A percentile compares a stretch with the other conserved stretches of the same genome.
phyloP scores from a whole-genome alignment of 1,284 basidiomycete genomes.

The Cryptococcus neoformans region DNA sequence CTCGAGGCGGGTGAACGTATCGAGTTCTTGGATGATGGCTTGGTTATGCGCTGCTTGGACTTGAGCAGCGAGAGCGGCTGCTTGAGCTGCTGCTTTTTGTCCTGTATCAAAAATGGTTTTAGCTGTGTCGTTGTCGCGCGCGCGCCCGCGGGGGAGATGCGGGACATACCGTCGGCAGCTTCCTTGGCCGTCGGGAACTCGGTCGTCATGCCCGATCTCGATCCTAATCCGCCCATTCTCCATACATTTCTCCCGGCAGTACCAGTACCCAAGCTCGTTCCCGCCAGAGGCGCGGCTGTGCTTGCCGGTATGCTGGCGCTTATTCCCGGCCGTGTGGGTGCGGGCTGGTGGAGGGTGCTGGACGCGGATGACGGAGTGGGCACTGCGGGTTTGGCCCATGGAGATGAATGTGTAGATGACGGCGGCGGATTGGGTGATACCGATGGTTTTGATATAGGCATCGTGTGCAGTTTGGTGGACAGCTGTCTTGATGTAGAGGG shows the following conservation, averaged over 20 bases:
- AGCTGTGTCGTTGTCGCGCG: too few species aligned
- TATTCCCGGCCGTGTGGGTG: slow-evolving; percentile 12
- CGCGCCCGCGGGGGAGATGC: background rate
- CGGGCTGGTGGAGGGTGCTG: slow-evolving; percentile 28
- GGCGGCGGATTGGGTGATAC: slow-evolving; percentile 35
- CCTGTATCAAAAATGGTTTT: too few species aligned
- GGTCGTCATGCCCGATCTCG: slow-evolving; percentile 23
- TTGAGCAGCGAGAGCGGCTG: slow-evolving; percentile 34
- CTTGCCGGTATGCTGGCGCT: slow-evolving; percentile 3
- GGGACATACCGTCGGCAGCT: slow-evolving; percentile 67
- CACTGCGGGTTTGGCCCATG: slow-evolving; percentile 40
- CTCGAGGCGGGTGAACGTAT: slow-evolving; percentile 88
- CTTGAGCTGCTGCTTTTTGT: slow-evolving; percentile 19
- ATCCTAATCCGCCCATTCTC: slow-evolving; percentile 1
- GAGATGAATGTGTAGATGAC: slow-evolving; percentile 30
- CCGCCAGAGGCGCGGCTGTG: slow-evolving; percentile 18
- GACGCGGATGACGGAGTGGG: slow-evolving; percentile 23
- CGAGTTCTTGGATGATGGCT: slow-evolving; percentile 57
- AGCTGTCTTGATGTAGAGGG: slow-evolving; percentile 70
- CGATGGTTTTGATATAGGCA: slow-evolving; percentile 32
- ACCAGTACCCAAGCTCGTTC: slow-evolving; percentile 16
- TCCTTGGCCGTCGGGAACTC: slow-evolving; percentile 88
- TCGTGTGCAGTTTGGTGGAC: slow-evolving; percentile 73
- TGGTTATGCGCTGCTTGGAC: slow-evolving; percentile 58
- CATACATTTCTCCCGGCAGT: slow-evolving; percentile 5